Percentiles rank a stretch among this genome's conserved stretches.
phyloP scores from a whole-genome alignment of 2,329 filamentous ascomycete species.

The Dissoconium aciculare region DNA sequence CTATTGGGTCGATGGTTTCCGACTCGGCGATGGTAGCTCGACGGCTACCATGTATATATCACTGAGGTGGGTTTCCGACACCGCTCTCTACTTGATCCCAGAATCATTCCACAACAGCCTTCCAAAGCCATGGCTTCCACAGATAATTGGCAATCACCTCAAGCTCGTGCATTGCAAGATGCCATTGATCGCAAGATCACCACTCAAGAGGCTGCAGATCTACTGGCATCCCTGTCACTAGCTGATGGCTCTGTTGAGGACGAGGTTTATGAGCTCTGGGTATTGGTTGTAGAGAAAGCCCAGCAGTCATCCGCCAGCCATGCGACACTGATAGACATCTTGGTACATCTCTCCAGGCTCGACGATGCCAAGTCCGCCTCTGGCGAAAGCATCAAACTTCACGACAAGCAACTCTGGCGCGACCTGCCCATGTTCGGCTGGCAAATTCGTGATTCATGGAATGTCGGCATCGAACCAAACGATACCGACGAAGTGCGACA shows the following conservation, averaged over 20 bases:
- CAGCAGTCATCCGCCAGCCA: not conserved
- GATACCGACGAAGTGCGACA: not conserved
- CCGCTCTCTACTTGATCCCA: no score
- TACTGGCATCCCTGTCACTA: not conserved
- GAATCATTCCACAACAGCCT: no score
- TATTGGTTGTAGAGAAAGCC: not conserved
- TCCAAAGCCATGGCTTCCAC: not conserved
- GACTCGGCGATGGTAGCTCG: no score
- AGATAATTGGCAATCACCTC: not conserved
- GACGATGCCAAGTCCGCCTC: not conserved
- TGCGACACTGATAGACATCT: not conserved
- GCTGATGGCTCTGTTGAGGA: not conserved
- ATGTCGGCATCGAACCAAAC: conserved; percentile 3
- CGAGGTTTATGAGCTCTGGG: not conserved
- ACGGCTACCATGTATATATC: no score
- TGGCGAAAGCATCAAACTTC: conserved; percentile 6
- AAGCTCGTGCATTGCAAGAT: not conserved
- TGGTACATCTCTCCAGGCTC: not conserved
- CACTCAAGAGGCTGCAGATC: not conserved
- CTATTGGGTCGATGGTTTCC: no score
- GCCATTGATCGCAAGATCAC: not conserved
- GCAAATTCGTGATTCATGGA: conserved; percentile 20
- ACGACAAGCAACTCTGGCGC: conserved; percentile 16
- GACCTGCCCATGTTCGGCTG: conserved; percentile 20
- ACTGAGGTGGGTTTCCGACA: no score